Evolutionary conservation across 352 stramenopile genomes (phyloP).

Genomic region (Globisporangium cylindrosporum): DNA sequence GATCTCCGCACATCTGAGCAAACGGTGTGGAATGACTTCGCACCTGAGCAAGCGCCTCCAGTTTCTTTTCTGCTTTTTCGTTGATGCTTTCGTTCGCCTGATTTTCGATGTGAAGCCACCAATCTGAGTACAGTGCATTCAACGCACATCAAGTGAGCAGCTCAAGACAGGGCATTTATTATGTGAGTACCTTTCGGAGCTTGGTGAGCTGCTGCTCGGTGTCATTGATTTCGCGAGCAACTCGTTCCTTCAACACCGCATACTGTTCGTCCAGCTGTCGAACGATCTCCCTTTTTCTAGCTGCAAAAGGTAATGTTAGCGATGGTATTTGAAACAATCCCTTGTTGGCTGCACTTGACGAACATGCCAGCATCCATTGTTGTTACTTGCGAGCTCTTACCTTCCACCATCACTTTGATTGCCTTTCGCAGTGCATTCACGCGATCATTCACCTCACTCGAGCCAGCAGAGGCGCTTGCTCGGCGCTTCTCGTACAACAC

Average conservation of each 20-base stretch:
- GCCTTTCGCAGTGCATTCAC: constrained; percentile 15
- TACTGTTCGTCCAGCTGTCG: constrained; percentile 26
- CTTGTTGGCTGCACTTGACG: background rate
- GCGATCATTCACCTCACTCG: constrained; percentile 18
- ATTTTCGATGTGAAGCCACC: background rate
- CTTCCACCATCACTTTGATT: constrained; percentile 18
- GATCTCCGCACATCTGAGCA: background rate
- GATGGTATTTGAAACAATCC: background rate
- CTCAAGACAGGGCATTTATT: background rate
- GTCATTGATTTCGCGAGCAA: constrained; percentile 23
- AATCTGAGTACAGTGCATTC: constrained; percentile 1
- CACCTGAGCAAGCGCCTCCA: constrained; percentile 23
- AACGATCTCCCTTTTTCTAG: constrained; percentile 21
- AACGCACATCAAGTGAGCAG: constrained; percentile 1
- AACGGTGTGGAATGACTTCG: background rate
- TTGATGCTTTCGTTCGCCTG: constrained; percentile 30
- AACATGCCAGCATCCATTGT: background rate
- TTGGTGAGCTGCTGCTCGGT: constrained; percentile 23
- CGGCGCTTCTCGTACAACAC: background rate
- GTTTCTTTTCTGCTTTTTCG: constrained; percentile 23
- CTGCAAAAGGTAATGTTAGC: constrained; percentile 14
- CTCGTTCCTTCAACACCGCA: constrained; percentile 22
- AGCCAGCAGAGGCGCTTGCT: background rate
- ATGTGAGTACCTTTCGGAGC: constrained; percentile 20
- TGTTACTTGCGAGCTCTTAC: constrained; percentile 10